These are phyloP conservation scores for Elongisporangium anandrum DNA, from an alignment of 352 stramenopile species.

Conservation along the genomic window DNA sequence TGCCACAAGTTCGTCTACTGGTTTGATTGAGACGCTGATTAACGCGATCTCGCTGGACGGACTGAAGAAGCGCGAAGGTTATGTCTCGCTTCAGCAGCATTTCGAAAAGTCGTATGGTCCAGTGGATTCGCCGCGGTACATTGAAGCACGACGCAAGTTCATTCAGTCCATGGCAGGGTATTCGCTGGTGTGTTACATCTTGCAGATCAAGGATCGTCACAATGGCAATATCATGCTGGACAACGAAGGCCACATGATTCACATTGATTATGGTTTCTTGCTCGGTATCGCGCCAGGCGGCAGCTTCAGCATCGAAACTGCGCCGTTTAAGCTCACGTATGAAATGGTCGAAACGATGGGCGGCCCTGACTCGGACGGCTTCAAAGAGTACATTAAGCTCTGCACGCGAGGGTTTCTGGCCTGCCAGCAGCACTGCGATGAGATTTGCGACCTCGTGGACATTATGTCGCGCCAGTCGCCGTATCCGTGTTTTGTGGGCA, in stretches of 20 bases:
- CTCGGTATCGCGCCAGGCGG: slow-evolving; percentile 98
- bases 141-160: slow-evolving; percentile 94
- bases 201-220: slow-evolving; percentile 99
- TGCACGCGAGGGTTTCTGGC: slow-evolving; percentile 97
- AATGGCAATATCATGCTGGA: slow-evolving; percentile 99
- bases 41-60: slow-evolving; percentile 98
- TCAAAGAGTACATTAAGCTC: slow-evolving; percentile 97
- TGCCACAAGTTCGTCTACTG: slow-evolving; percentile 92
- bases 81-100: slow-evolving; percentile 92
- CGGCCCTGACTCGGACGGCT: slow-evolving; percentile 85
- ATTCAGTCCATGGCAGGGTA: slow-evolving; percentile 97
- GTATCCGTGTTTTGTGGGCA: slow-evolving; percentile 95
- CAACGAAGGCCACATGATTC: slow-evolving; percentile 96
- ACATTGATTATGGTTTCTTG: slow-evolving; percentile 99
- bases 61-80: slow-evolving; percentile 95
- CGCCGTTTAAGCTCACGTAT: slow-evolving; percentile 99
- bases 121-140: slow-evolving; percentile 83
- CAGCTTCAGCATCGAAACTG: slow-evolving; percentile 98
- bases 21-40: slow-evolving; percentile 97
- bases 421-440: slow-evolving; percentile 93
- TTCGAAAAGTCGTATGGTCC: slow-evolving; percentile 95
- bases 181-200: slow-evolving; percentile 97
- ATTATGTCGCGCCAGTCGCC: slow-evolving; percentile 95
- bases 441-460: slow-evolving; percentile 96
- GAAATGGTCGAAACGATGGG: slow-evolving; percentile 99